A percentile compares a stretch with the other conserved stretches of the same genome.
Conservation (phyloP, 805 yeast genomes). For the Lipomyces spencermartinsiae region DNA sequence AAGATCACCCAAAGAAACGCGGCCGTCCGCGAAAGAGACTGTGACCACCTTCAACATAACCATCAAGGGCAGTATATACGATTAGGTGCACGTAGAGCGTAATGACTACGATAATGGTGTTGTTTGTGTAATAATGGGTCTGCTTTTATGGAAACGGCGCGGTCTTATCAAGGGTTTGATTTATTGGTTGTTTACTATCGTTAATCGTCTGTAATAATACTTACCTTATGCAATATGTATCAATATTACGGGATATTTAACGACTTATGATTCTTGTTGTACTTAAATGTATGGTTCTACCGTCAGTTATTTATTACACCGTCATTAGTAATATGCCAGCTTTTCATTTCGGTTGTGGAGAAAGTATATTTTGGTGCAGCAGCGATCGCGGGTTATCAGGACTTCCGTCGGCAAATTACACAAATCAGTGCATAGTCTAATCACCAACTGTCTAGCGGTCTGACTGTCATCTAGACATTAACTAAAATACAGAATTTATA, state of each 20-base stretch:
- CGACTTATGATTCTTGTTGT: background rate
- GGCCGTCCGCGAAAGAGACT: slow-evolving; percentile 2
- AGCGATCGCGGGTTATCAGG: too few relatives aligned
- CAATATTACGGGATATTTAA: too few relatives aligned
- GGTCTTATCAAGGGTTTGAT: background rate
- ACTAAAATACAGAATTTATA: background rate
- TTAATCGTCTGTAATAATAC: background rate
- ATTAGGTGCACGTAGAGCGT: background rate
- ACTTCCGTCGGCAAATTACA: too few relatives aligned
- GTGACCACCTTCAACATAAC: background rate
- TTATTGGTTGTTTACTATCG: background rate
- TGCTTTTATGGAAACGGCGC: slow-evolving; percentile 4
- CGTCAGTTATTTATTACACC: too few relatives aligned
- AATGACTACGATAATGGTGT: background rate
- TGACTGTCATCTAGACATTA: background rate
- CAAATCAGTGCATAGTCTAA: too few relatives aligned
- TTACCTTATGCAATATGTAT: background rate
- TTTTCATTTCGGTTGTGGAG: background rate
- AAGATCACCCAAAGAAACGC: background rate
- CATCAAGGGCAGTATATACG: background rate
- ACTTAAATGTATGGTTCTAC: background rate
- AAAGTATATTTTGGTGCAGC: too few relatives aligned
- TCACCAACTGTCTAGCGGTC: too few relatives aligned
- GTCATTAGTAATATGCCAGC: too few relatives aligned
- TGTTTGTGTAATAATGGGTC: background rate